phyloP scores from a whole-genome alignment of 306 rosid species.

The Trifolium pratense region DNA sequence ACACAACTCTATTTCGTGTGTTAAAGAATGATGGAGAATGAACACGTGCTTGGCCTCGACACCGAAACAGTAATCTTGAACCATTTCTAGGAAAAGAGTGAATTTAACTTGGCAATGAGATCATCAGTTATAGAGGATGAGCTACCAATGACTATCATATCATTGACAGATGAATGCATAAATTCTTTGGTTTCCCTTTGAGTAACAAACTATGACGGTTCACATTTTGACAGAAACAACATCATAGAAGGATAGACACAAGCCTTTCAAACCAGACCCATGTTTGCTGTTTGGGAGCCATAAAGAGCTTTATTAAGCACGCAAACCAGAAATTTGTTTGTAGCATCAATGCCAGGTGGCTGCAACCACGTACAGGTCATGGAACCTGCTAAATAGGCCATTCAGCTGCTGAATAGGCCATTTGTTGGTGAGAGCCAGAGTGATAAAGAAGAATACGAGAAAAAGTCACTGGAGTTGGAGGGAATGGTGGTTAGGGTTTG shows the following conservation, averaged over 20 bases:
- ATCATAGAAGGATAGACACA: background rate
- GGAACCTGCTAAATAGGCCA: background rate
- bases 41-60: background rate
- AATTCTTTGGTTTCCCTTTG: background rate
- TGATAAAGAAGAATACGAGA: too few species aligned
- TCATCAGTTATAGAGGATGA: background rate
- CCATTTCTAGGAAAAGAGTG: background rate
- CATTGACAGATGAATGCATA: background rate
- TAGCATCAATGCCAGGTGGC: conserved; percentile 1
- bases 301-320: background rate
- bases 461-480: too few species aligned
- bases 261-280: background rate
- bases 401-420: too few species aligned
- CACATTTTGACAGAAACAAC: background rate
- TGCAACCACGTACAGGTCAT: background rate
- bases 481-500: too few species aligned
- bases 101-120: background rate
- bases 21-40: background rate
- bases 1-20: background rate
- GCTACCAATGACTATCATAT: background rate
- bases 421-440: too few species aligned
- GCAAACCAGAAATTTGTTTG: background rate
- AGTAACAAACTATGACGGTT: background rate
- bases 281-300: background rate
- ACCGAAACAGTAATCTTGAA: background rate